These are phyloP conservation scores for Meyerozyma elateridarum DNA, from an alignment of 1,139 yeast genomes.

Conservation along the genomic window DNA sequence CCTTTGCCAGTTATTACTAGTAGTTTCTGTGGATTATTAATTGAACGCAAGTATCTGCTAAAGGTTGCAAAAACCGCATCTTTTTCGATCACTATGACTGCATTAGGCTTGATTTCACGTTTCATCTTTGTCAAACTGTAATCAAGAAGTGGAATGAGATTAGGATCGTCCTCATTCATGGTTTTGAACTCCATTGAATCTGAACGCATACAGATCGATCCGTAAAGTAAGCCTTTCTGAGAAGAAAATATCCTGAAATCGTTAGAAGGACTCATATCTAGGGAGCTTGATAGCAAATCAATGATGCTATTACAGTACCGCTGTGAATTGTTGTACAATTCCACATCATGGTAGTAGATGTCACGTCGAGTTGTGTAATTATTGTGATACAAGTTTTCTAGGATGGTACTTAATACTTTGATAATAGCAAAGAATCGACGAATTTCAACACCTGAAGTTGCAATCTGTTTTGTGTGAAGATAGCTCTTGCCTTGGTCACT, in stretches of 20 bases:
- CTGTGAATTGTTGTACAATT: slow-evolving; percentile 45
- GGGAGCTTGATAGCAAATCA: slow-evolving; percentile 26
- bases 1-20: slow-evolving; percentile 63
- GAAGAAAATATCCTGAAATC: slow-evolving; percentile 50
- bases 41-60: slow-evolving; percentile 17
- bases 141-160: slow-evolving; percentile 15
- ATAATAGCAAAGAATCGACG: neutral
- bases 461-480: too few relatives aligned
- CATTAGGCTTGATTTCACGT: neutral
- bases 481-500: too few relatives aligned
- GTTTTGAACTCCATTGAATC: slow-evolving; percentile 8
- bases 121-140: slow-evolving; percentile 14
- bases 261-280: slow-evolving; percentile 17
- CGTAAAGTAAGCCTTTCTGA: slow-evolving; percentile 59
- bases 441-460: neutral
- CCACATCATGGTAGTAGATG: slow-evolving; percentile 60
- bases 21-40: slow-evolving; percentile 7
- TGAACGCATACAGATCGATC: slow-evolving; percentile 21
- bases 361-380: slow-evolving; percentile 51
- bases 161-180: neutral
- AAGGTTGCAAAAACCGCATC: slow-evolving; percentile 48
- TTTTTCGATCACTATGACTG: slow-evolving; percentile 59
- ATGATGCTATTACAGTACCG: slow-evolving; percentile 37
- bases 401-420: neutral
- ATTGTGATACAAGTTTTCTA: neutral